phyloP scores from a whole-genome alignment of 768 basidiomycete species.

The Russula lepida region DNA sequence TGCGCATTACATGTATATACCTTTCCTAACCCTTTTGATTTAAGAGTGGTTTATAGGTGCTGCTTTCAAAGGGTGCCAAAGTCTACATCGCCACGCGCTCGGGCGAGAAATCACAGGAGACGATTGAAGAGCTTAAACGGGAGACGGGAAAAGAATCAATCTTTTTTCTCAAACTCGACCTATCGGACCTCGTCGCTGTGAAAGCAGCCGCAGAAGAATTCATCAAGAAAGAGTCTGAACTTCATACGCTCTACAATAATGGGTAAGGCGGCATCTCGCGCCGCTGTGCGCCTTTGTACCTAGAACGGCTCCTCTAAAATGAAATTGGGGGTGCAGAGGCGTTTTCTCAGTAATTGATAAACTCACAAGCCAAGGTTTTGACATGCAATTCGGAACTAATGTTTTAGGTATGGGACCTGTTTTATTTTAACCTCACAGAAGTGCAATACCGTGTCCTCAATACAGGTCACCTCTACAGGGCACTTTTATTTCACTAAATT shows the following conservation, averaged over 20 bases:
- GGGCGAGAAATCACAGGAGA: not conserved
- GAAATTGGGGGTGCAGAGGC: not conserved
- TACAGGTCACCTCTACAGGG: not conserved
- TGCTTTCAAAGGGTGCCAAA: constrained; percentile 2
- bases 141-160: not conserved
- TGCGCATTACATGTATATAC: not conserved
- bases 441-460: not conserved
- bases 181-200: not conserved
- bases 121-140: not conserved
- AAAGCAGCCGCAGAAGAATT: not conserved
- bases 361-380: not conserved
- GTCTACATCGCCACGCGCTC: constrained; percentile 2
- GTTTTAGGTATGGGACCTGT: not conserved
- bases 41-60: not conserved
- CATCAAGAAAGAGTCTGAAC: not conserved
- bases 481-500: not conserved
- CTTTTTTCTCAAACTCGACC: not conserved
- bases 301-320: not conserved
- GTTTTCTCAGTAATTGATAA: not conserved
- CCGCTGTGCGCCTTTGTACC: not conserved
- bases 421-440: not conserved
- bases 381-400: not conserved
- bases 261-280: not conserved
- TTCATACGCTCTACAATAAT: constrained; percentile 2
- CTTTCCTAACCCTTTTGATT: not conserved